phyloP scores from a whole-genome alignment of 768 basidiomycete genomes.

The Suillus luteus region DNA sequence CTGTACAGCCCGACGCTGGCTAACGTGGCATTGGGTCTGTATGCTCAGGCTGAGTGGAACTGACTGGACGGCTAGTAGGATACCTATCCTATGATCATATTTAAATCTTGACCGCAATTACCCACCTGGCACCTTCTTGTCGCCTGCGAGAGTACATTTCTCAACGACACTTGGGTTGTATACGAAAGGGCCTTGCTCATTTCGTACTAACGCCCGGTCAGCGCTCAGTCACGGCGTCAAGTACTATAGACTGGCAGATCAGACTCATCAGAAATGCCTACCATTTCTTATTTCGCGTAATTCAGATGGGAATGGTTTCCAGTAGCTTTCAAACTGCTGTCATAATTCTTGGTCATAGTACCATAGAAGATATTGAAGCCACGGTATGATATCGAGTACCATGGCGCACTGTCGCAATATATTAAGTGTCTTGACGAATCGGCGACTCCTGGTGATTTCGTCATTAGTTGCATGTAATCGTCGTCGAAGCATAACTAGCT shows the following conservation, averaged over 20 bases:
- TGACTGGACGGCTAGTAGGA: constrained; percentile 10
- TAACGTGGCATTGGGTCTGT: constrained; percentile 40
- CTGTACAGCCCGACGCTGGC: constrained; percentile 52
- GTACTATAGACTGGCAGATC: background rate
- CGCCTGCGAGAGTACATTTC: background rate
- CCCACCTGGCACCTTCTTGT: background rate
- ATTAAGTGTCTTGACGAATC: too few relatives aligned
- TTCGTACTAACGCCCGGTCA: background rate
- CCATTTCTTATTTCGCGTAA: too few relatives aligned
- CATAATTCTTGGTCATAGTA: too few relatives aligned
- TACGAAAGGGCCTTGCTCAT: background rate
- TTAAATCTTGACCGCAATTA: background rate
- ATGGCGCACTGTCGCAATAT: too few relatives aligned
- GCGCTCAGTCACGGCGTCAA: background rate
- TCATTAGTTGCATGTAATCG: too few relatives aligned
- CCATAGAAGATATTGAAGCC: too few relatives aligned
- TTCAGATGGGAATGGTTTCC: background rate
- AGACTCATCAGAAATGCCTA: too few relatives aligned
- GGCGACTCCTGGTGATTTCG: too few relatives aligned
- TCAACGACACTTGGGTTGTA: background rate
- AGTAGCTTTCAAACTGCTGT: too few relatives aligned
- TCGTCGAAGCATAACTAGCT: too few relatives aligned
- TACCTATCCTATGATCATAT: background rate
- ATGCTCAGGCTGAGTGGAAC: constrained; percentile 39
- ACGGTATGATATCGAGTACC: too few relatives aligned